Percentiles rank a stretch among this genome's conserved stretches.
phyloP scores from a whole-genome alignment of 306 rosid species.

The Potentilla sterilis region DNA sequence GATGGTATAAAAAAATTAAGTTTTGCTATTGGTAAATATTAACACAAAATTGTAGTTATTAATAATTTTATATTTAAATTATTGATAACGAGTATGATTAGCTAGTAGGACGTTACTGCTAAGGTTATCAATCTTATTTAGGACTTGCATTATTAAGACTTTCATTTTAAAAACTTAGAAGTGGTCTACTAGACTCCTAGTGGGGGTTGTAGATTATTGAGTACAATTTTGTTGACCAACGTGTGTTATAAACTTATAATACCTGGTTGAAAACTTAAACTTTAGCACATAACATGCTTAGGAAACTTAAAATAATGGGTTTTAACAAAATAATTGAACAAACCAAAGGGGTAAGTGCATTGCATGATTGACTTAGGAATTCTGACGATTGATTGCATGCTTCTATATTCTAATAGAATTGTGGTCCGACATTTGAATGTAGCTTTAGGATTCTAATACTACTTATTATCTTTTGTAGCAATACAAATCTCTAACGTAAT shows the following conservation, averaged over 20 bases:
- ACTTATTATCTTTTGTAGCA: too few relatives aligned
- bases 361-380: background rate
- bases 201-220: background rate
- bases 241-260: background rate
- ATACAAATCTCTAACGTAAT: too few relatives aligned
- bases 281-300: background rate
- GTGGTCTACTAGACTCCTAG: background rate
- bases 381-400: background rate
- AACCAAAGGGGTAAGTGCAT: background rate
- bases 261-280: background rate
- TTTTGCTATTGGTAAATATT: too few relatives aligned
- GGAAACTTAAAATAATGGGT: background rate
- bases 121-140: background rate
- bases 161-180: background rate
- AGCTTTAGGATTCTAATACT: too few relatives aligned
- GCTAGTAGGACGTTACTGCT: too few relatives aligned
- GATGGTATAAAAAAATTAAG: too few relatives aligned
- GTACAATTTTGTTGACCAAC: conserved; percentile 3
- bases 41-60: too few relatives aligned
- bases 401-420: background rate
- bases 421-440: too few relatives aligned
- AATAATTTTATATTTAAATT: too few relatives aligned
- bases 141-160: background rate
- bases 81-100: too few relatives aligned
- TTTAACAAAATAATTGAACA: background rate